Evolutionary conservation across 768 basidiomycete species (phyloP).

Genomic region (Mrakia gelida): DNA sequence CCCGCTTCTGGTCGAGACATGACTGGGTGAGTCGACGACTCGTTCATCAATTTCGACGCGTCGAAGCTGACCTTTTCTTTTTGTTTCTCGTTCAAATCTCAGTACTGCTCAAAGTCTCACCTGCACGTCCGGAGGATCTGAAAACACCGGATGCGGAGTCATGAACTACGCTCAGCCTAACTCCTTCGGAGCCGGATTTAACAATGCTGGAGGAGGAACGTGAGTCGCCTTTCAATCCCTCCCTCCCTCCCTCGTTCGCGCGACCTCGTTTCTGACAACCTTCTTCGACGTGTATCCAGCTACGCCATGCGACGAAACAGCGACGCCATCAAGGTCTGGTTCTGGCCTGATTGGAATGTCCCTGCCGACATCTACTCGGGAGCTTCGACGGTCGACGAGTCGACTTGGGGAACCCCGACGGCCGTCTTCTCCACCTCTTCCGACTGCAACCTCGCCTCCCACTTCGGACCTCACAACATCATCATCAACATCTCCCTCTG

Average conservation of each 20-base stretch:
- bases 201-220: background rate
- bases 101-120: background rate
- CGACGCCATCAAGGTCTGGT: background rate
- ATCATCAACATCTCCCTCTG: background rate
- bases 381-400: background rate
- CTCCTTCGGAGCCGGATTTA: background rate
- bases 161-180: background rate
- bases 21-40: constrained; percentile 48
- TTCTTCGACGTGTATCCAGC: background rate
- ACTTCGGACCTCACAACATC: background rate
- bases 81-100: background rate
- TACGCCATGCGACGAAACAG: background rate
- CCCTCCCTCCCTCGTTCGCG: no score
- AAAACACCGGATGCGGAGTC: background rate
- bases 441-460: background rate
- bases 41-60: background rate
- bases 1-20: constrained; percentile 46
- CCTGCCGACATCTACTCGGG: background rate
- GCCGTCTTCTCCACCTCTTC: background rate
- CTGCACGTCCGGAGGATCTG: background rate
- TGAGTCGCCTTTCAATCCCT: background rate
- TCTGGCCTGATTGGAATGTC: background rate
- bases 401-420: background rate
- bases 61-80: background rate
- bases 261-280: no score